Evolutionary conservation across 106 monocot species (phyloP).

Genomic region (Dactylorhiza incarnata): DNA sequence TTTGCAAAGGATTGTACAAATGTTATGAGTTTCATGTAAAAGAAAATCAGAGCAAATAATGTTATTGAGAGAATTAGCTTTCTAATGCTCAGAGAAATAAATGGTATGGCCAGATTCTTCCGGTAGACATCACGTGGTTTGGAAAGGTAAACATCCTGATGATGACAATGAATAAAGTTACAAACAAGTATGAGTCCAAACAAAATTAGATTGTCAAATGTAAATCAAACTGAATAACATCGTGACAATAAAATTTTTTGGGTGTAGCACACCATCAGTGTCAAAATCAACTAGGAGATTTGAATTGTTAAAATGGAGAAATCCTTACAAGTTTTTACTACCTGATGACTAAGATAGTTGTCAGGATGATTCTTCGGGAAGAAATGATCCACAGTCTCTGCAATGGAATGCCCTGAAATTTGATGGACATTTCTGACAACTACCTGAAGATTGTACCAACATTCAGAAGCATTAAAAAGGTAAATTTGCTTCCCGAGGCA

Average conservation of each 20-base stretch:
- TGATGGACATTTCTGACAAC: constrained; percentile 75
- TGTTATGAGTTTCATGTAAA: constrained; percentile 91
- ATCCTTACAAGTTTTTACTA: constrained; percentile 6
- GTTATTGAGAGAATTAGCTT: constrained; percentile 50
- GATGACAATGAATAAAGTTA: too few relatives aligned
- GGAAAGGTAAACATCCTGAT: too few relatives aligned
- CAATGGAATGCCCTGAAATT: constrained; percentile 60
- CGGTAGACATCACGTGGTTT: too few relatives aligned
- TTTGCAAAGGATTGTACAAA: constrained; percentile 94
- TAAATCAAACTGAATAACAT: background rate
- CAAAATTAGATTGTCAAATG: background rate
- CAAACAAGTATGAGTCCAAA: background rate
- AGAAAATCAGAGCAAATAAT: constrained; percentile 67
- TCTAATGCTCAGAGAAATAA: constrained; percentile 69
- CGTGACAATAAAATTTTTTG: background rate
- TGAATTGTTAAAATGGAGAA: background rate
- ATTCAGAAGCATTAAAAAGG: constrained; percentile 5
- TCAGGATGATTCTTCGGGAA: constrained; percentile 83
- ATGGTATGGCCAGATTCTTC: constrained; percentile 84
- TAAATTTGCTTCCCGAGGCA: background rate
- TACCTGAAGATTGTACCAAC: background rate
- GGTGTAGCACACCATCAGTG: background rate
- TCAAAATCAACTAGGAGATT: background rate
- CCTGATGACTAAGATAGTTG: constrained; percentile 95
- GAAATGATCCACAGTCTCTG: constrained; percentile 81